phyloP scores from a whole-genome alignment of 805 yeast genomes.

The Peterozyma xylosa region DNA sequence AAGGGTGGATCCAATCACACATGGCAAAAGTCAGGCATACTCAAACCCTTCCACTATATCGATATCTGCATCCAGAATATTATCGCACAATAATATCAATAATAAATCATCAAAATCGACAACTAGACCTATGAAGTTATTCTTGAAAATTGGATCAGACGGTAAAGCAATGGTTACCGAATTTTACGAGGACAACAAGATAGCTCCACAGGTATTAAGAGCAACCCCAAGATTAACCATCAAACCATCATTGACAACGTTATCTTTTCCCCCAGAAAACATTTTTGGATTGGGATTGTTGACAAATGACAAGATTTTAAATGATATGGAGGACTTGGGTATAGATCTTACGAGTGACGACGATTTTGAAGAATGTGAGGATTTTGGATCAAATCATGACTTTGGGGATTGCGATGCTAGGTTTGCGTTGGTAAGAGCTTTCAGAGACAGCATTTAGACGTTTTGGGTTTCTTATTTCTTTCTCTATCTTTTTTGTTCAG shows the following conservation, averaged over 20 bases:
- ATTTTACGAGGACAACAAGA: neutral
- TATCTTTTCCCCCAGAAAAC: conserved; percentile 3
- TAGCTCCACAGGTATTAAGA: neutral
- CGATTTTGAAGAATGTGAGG: conserved; percentile 1
- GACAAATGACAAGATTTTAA: conserved; percentile 1
- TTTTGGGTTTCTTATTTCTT: neutral
- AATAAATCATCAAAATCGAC: neutral
- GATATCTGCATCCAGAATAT: neutral
- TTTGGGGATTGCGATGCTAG: conserved; percentile 6
- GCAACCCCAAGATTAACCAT: conserved; percentile 7
- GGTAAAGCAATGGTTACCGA: conserved; percentile 8
- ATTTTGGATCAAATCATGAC: neutral
- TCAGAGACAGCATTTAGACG: conserved; percentile 1
- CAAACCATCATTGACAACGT: conserved; percentile 9
- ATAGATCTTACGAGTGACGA: neutral
- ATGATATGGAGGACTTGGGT: neutral
- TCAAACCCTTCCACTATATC: neutral
- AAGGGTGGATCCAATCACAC: conserved; percentile 1
- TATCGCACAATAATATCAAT: neutral
- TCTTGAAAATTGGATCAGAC: conserved; percentile 7
- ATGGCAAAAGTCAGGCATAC: no score
- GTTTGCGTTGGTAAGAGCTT: conserved; percentile 8
- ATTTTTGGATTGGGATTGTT: neutral
- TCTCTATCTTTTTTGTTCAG: neutral
- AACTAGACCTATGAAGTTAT: conserved; percentile 2